phyloP scores from a whole-genome alignment of 108 stramenopile genomes.

The Cyclotella kingstonii region DNA sequence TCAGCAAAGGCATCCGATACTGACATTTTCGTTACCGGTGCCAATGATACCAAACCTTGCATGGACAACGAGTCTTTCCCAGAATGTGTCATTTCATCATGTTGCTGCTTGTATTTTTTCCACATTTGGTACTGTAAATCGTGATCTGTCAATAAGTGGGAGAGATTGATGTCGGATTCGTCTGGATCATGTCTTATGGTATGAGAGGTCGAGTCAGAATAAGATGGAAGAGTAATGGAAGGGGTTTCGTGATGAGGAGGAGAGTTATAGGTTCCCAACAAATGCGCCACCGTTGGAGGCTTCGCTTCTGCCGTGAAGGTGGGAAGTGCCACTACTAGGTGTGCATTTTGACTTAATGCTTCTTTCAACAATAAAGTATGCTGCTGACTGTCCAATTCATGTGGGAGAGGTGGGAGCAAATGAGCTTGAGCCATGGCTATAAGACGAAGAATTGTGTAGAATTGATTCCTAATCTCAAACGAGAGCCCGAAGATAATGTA shows the following conservation, averaged over 20 bases:
- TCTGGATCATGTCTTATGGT: not conserved
- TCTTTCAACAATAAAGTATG: constrained; percentile 5
- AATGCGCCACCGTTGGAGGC: constrained; percentile 26
- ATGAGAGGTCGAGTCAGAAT: not conserved
- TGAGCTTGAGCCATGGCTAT: constrained; percentile 64
- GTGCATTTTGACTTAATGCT: constrained; percentile 7
- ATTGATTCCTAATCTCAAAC: constrained; percentile 37
- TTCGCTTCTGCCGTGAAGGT: constrained; percentile 16
- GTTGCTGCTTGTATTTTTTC: constrained; percentile 17
- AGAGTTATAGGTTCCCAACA: constrained; percentile 31
- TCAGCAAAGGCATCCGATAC: constrained; percentile 36
- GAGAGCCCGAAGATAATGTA: not conserved
- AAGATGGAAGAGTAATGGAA: not conserved
- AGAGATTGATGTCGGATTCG: constrained; percentile 1
- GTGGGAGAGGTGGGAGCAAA: constrained; percentile 20
- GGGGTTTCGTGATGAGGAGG: not conserved
- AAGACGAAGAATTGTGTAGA: constrained; percentile 49
- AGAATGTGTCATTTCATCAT: not conserved
- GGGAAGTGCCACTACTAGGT: constrained; percentile 24
- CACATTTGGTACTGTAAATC: constrained; percentile 28
- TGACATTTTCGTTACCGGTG: constrained; percentile 10
- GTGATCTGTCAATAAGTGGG: constrained; percentile 12
- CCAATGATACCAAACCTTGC: not conserved
- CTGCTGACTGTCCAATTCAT: not conserved
- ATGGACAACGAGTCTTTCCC: not conserved